Conservation (phyloP, 2,329 filamentous ascomycete species). For the Phyllosticta citriasiana region DNA sequence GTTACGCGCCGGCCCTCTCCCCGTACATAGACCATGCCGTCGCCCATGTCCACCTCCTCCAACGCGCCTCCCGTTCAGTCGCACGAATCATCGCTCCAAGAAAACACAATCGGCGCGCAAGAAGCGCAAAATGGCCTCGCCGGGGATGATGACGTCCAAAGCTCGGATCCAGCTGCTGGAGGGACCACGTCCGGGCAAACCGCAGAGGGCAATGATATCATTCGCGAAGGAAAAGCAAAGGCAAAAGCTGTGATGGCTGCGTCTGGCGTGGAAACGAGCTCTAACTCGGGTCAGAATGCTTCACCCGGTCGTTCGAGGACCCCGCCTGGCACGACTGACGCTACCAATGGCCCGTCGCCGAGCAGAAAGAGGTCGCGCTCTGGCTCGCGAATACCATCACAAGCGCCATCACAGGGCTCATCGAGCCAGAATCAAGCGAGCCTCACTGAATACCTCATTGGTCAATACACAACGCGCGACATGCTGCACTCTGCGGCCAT, state of each 20-base stretch:
- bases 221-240: conserved; percentile 50
- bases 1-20: conserved; percentile 14
- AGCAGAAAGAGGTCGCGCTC: conserved; percentile 51
- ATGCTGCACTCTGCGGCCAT: conserved; percentile 48
- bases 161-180: conserved; percentile 18
- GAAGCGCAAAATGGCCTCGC: conserved; percentile 20
- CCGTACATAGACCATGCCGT: conserved; percentile 22
- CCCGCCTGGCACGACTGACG: conserved; percentile 24
- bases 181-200: conserved; percentile 20
- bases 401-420: conserved; percentile 27
- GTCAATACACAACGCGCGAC: conserved; percentile 57
- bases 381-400: conserved; percentile 43
- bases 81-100: conserved; percentile 18
- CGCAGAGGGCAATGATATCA: conserved; percentile 32
- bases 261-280: conserved; percentile 33
- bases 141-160: conserved; percentile 25
- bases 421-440: conserved; percentile 28
- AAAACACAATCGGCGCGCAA: conserved; percentile 20
- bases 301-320: conserved; percentile 18
- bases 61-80: conserved; percentile 15
- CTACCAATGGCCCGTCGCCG: conserved; percentile 38
- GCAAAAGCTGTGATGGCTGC: conserved; percentile 49
- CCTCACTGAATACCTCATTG: conserved; percentile 41
- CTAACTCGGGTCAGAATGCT: conserved; percentile 21
- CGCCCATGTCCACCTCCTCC: conserved; percentile 19